Base-by-base conservation (phyloP, 257 asterid genomes). In the Dorcoceras hygrometricum region DNA sequence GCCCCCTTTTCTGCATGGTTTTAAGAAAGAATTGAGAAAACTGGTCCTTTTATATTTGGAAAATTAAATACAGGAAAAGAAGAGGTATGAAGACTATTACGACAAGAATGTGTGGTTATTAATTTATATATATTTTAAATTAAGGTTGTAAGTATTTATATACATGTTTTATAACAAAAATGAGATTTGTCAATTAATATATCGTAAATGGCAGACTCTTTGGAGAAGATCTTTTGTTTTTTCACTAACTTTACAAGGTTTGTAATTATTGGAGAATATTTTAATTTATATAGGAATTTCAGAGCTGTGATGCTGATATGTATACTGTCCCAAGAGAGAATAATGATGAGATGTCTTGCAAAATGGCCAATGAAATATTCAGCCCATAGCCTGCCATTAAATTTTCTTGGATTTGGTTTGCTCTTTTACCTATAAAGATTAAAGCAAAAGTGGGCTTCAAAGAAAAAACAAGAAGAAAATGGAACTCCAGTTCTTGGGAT, bases 1-100 rank as follows among this genome's bases (percentile, higher is more conserved):
- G 84, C 26, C 88, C 91, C 66, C 86, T 84, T 78, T 88, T 82
- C 97, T 87, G 92, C 95, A 79, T 71, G 66, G 71, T 80, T 73
- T 59, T 28, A 28, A 31, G 62, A 68, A 59, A 7, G 57, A 43
- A 24, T n/a, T 60, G 6, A 16, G 18, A 46, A 5, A 16, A 14
- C n/a, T n/a, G n/a, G 22, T 14, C 18, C 0, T 36, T 2, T 43
- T 43, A 14, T 14, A 3, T 58, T 23, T 26, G n/a, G n/a, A 29
- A 72, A 71, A 70, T 28, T 54, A 63, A 59, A 54, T 59, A 55
- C 50, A 14, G 31, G 34, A 64, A 36, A 63, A 55, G 12, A 39
- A 68, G n/a, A 23, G 23, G 55, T 6, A 62, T 66, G 34, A 57
- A 63, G 66, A 26, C 0, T 43, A 43, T 2, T 14, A 2, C 1